Percentiles rank a stretch among this genome's conserved stretches.
Evolutionary conservation across 305 asterid species (phyloP).

Genomic region (Solanum hybrid): DNA sequence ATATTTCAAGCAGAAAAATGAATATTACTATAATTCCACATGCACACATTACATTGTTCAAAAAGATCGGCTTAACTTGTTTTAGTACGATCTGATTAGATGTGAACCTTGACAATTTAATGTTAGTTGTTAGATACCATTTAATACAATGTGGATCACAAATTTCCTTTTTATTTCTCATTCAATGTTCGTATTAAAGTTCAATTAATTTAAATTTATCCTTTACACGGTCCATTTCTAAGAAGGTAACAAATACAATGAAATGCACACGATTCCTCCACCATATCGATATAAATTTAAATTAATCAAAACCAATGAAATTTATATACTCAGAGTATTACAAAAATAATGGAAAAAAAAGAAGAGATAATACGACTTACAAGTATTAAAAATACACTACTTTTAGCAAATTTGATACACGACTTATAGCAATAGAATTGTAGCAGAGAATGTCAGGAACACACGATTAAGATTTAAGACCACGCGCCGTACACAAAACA

Average conservation of each 20-base stretch:
- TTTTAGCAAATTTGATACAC: too few species aligned
- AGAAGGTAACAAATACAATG: not conserved
- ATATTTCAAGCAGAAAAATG: not conserved
- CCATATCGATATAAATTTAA: not conserved
- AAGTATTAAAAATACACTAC: not conserved
- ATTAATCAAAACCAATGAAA: not conserved
- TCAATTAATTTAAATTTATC: not conserved
- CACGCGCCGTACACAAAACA: not conserved
- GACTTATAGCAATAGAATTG: too few species aligned
- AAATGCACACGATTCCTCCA: not conserved
- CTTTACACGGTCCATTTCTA: not conserved
- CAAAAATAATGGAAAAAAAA: too few species aligned
- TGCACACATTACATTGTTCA: not conserved
- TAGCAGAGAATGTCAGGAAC: not conserved
- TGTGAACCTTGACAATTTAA: not conserved
- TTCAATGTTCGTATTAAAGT: not conserved
- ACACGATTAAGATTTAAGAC: too few species aligned
- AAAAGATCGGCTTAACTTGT: not conserved
- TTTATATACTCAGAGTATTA: not conserved
- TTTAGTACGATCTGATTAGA: not conserved
- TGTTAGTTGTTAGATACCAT: not conserved
- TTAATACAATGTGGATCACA: not conserved
- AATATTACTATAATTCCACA: not conserved
- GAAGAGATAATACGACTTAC: rapidly evolving
- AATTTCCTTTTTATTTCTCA: not conserved